Base-by-base conservation (phyloP, 2,329 filamentous ascomycete species). In the Echinosphaeria canescens region DNA sequence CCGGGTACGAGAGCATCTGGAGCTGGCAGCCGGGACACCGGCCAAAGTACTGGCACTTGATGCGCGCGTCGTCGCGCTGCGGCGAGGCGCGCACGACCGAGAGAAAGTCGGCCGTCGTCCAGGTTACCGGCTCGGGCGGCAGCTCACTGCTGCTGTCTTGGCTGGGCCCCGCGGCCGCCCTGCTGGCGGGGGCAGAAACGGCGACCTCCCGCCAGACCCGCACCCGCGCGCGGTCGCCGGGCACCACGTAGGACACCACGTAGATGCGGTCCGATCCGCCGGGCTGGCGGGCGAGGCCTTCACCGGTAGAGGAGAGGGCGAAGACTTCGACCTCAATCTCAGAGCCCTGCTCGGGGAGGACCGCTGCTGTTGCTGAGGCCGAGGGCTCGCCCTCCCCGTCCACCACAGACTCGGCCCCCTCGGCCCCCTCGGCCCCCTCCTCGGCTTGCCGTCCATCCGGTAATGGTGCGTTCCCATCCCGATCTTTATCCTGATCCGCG, bases 11-110 rank as follows among this genome's bases (percentile, higher is more conserved):
- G 34, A 98, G 65, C 80, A 95, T 93, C 54, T 98, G 88, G 48
- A 95, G 84, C 50, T 98, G 88, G 45, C 88, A 98, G 17, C 88
- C 88, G 8, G 75, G 79, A 49, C 88, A 98, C 29, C 60, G 63
- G 22, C 68, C 56, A 43, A 98, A 98, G 56, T 98, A 95, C 38
- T 67, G 62, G 54, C 88, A 98, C 30, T 61, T 61, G 37, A 91
- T 62, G 13, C 78, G 67, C 20, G 61, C 59, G 40, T 88, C 76
- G 39, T 92, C 74, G 39, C 88, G 74, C 29, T 74, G 56, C 2
- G 70, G 61, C 0, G 79, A 82, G 1, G 84, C 71, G 30, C 63
- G 66, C 19, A 72, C 53, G 23, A 95, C 64, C 32, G 73, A 73
- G 41, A 95, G 42, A 40, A 91, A 81, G 50, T 95, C 85, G 37